These are phyloP conservation scores for Plasmopara viticola DNA, from an alignment of 352 stramenopile species.

Conservation along the genomic window DNA sequence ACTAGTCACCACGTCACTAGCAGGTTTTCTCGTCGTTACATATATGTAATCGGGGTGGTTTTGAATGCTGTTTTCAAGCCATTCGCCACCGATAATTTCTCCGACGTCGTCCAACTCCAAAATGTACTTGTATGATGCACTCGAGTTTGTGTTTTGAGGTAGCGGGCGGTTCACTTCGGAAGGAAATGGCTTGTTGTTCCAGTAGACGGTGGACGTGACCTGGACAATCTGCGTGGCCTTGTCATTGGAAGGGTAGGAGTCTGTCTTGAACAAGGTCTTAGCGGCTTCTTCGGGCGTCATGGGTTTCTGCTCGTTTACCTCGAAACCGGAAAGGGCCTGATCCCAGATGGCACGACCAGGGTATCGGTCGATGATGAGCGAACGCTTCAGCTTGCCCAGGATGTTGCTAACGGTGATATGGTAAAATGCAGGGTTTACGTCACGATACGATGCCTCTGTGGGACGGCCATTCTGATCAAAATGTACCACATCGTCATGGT, in stretches of 20 bases:
- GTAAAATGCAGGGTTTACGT: conserved; percentile 25
- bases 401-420: background rate
- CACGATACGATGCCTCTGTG: conserved; percentile 24
- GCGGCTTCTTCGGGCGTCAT: conserved; percentile 17
- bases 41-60: background rate
- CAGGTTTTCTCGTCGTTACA: background rate
- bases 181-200: background rate
- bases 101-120: background rate
- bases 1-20: background rate
- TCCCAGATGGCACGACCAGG: conserved; percentile 30
- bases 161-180: background rate
- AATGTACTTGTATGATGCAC: background rate
- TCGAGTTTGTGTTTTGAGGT: background rate
- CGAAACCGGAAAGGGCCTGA: conserved; percentile 32
- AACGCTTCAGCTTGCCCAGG: background rate
- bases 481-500: background rate
- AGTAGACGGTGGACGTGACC: background rate
- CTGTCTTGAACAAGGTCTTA: background rate
- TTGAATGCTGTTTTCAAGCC: background rate
- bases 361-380: conserved; percentile 1
- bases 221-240: background rate
- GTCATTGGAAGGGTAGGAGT: background rate
- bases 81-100: background rate
- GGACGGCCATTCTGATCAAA: conserved; percentile 33
- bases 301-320: conserved; percentile 16